Evolutionary conservation across 768 basidiomycete species (phyloP), one percentile per base, ranked within the genome.

Genomic region (Suillus hirtellus): DNA sequence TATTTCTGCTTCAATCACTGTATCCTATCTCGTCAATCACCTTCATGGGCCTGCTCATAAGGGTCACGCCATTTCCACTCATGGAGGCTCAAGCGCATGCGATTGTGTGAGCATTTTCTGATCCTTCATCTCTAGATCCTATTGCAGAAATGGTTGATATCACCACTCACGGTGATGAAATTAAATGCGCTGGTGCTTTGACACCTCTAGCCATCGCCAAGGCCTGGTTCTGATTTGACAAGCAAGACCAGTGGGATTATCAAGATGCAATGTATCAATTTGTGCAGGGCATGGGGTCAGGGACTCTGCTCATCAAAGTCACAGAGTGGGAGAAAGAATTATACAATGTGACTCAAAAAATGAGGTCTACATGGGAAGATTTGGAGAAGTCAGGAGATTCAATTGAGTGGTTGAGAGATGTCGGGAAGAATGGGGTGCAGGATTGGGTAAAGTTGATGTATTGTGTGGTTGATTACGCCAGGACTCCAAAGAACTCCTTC

Each of bases 61-160:
- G 78, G 40, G 85, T 92, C 27, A 82, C 82, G 0, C 95, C 94
- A 3, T 83, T 96, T 63, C 93, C 92, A 1, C 70, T 94, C 0
- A 79, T 89, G 55, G 93, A 97, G 73, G 85, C 84, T 0, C 95
- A 96, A 75, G 88, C 89, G 0, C 84, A 82, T 0, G 88, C 86
- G 2, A 80, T 85, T 8, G 72, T 87, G 24, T 79, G 79, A 27
- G 84, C 82, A 0, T 89, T 91, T 64, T 77, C 77, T 15, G 67
- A 85, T 59, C 86, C 85, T 1, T 71, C 72, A 31, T 73, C 79
- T 24, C 74, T 92, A 8, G 82, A 91, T 65, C 62, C 71, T 38
- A 73, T 76, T 3, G 69, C 73, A 38, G 89, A 89, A 68, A 76
- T 79, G 0, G 73, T 76, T 31, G 82, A 76, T n/a, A 73, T 89